Evolutionary conservation across 2,329 filamentous ascomycete species (phyloP), one percentile per base, ranked within the genome.

Genomic region (Neofusicoccum umdonicola): DNA sequence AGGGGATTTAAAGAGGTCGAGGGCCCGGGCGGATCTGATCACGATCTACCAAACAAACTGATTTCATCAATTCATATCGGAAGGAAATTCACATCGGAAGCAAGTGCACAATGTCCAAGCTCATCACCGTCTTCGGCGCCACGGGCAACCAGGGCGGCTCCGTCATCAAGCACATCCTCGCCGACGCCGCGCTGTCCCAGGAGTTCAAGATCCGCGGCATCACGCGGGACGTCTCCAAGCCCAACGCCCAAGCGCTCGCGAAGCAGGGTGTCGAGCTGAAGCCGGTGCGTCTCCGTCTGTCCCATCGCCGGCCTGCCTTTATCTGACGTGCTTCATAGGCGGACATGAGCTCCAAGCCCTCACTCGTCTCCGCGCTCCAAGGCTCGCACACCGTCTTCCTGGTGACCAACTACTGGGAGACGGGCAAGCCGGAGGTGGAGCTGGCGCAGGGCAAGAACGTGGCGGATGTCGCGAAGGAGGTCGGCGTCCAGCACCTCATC

Each of bases 121-220:
- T 84, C 69, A 78, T 87, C 71, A 83, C 82, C 50, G 79, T 88
- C 12, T 83, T 88, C 68, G 85, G 85, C 34, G 83, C 85, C 48
- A 88, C 85, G 17, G 85, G 86, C 65, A 82, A 52, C 65, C 87
- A 89, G 75, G 87, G 87, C 51, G 82, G 84, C 66, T 84, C 83
- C 4, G 79, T 88, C 58, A 68, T 72, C 35, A 75, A 78, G 69
- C 73, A 81, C 0, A 76, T 84, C 1, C 58, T 62, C 17, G 44
- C 58, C 58, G 58, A 62, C 9, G 12, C 17, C 1, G 8, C n/a
- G 13, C 58, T 62, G 6, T 50, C 58, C 34, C 42, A 62, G 27
- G 41, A 50, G 17, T 75, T 79, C 50, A 72, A 76, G 3, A 76
- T 89, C 41, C 83, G 86, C 22, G 87, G 79, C 52, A 78, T 88